Percentiles rank a stretch among this genome's conserved stretches.
These are phyloP conservation scores for Collybia sp. DNA, from an alignment of 768 basidiomycete species.

Conservation along the genomic window DNA sequence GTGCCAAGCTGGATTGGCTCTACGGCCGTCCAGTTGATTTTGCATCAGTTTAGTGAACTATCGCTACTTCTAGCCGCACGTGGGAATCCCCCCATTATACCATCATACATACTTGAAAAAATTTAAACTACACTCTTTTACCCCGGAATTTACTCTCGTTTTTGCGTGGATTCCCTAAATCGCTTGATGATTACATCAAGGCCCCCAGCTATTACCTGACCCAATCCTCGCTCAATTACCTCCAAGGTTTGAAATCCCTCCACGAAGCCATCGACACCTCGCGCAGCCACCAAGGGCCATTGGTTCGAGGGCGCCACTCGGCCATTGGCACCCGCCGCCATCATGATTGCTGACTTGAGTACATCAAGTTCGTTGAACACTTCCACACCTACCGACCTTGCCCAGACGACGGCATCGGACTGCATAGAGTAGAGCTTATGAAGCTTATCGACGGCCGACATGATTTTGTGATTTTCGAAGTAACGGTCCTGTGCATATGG, in stretches of 20 bases:
- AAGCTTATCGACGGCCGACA: slow-evolving; percentile 84
- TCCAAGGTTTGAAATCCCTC: slow-evolving; percentile 6
- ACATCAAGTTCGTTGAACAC: slow-evolving; percentile 85
- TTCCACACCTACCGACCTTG: slow-evolving; percentile 82
- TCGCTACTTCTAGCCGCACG: too few species aligned
- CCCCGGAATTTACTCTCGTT: too few species aligned
- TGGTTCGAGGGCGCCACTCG: too few species aligned
- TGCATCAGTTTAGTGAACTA: too few species aligned
- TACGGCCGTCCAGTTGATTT: too few species aligned
- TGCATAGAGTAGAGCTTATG: slow-evolving; percentile 81
- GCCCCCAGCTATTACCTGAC: slow-evolving; percentile 20
- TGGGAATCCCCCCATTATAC: too few species aligned
- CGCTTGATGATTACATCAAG: slow-evolving; percentile 22
- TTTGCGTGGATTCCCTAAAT: too few species aligned
- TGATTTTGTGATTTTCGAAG: slow-evolving; percentile 78
- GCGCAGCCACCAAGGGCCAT: slow-evolving; percentile 33
- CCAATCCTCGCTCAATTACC: slow-evolving; percentile 12
- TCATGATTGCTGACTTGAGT: slow-evolving; percentile 82
- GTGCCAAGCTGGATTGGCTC: too few species aligned
- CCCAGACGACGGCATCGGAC: slow-evolving; percentile 73
- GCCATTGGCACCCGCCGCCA: slow-evolving; percentile 50
- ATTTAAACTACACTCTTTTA: too few species aligned
- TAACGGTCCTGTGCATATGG: slow-evolving; percentile 83
- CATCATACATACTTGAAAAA: too few species aligned
- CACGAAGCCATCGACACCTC: slow-evolving; percentile 40